Base-by-base conservation (phyloP, 2,329 filamentous ascomycete species). In the Fusarium virguliforme region DNA sequence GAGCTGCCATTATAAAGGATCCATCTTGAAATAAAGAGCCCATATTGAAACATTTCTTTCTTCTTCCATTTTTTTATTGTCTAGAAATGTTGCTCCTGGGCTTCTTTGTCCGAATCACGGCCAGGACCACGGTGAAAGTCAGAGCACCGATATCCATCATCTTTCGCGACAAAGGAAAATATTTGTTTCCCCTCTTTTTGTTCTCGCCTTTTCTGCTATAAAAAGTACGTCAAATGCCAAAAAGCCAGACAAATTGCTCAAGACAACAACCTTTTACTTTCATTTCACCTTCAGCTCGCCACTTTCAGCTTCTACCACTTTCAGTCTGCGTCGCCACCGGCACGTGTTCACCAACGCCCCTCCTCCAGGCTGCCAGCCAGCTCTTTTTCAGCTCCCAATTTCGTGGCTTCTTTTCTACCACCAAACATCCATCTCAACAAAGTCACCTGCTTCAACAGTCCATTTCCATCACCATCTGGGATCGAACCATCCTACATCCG, bases 251-350 rank as follows among this genome's bases (percentile, higher is more conserved):
- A 30, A 13, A 48, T 48, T 30, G n/a, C 28, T 24, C 13, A 13
- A 22, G 32, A 30, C 13, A 54, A 41, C 43, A 53, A 18, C 18
- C 18, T 18, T 18, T 18, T 18, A 18, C 18, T 18, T 18, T 18
- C 18, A 18, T 18, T 18, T 18, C 18, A 18, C 18, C 18, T 28
- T 51, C 57, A 32, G 30, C 34, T 34, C 30, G 24, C 18, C 18
- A 18, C 68, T 62, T 70, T 61, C 68, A 57, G 56, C 66, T 41
- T 18, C 65, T 54, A 34, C 22, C 51, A 54, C 51, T 35, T 54
- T 54, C 18, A 18, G 18, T 18, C 18, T 41, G 22, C 22, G 26
- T 57, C 26, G 54, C 54, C 54, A 57, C 54, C 30, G 40, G 58
- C 58, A 61, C 58, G 58, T 61, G 48, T 54, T 30, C 48, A 57